Conservation (phyloP, 176 grass and related monocot genomes). For the Melocanna baccifera region DNA sequence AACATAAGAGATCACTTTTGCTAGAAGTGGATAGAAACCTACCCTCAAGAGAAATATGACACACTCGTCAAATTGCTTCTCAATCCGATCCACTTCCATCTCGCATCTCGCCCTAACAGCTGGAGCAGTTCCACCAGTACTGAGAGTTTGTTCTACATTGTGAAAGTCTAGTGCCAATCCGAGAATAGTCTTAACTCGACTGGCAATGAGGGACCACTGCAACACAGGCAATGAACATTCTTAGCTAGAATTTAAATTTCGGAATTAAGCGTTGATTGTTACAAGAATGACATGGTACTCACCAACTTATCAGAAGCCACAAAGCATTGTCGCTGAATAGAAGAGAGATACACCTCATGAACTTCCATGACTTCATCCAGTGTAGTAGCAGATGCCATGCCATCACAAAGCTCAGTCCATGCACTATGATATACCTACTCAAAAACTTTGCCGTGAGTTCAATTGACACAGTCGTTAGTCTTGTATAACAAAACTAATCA, state of each 20-base stretch:
- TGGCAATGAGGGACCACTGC: slow-evolving; percentile 87
- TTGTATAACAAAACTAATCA: background rate
- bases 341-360: slow-evolving; percentile 84
- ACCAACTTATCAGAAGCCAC: slow-evolving; percentile 90
- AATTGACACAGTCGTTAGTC: background rate
- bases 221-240: background rate
- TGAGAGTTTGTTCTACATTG: slow-evolving; percentile 69
- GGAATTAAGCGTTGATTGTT: background rate
- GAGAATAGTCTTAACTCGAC: slow-evolving; percentile 87
- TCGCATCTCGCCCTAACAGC: slow-evolving; percentile 75
- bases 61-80: slow-evolving; percentile 95
- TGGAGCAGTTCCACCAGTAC: slow-evolving; percentile 59
- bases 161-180: slow-evolving; percentile 86
- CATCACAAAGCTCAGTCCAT: slow-evolving; percentile 87
- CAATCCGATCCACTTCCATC: slow-evolving; percentile 82
- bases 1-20: background rate
- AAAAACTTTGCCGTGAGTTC: slow-evolving; percentile 15
- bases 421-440: slow-evolving; percentile 87
- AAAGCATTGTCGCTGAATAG: slow-evolving; percentile 92
- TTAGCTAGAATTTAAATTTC: background rate
- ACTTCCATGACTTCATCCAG: slow-evolving; percentile 95
- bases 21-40: background rate
- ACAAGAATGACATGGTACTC: slow-evolving; percentile 8
- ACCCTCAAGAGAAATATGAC: slow-evolving; percentile 85
- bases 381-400: slow-evolving; percentile 67